phyloP scores from a whole-genome alignment of 345 rosid species.

The Populus simonii region DNA sequence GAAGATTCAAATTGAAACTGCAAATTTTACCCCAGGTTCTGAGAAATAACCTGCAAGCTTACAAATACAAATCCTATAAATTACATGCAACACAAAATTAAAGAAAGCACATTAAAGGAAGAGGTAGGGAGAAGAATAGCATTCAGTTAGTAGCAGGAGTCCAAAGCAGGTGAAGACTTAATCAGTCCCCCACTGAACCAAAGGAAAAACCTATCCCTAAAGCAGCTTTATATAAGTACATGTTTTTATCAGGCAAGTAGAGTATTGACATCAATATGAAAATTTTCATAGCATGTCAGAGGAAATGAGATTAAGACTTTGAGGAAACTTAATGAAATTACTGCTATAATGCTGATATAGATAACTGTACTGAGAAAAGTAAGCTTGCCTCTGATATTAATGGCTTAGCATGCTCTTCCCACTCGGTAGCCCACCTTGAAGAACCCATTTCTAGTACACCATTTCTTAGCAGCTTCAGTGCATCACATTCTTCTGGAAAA shows the following conservation, averaged over 20 bases:
- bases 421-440: constrained; percentile 78
- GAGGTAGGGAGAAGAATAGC: not conserved
- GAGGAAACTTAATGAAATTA: not conserved
- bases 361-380: not conserved
- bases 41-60: constrained; percentile 23
- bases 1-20: not conserved
- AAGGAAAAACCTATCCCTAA: not conserved
- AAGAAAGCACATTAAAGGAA: not conserved
- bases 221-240: not conserved
- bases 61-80: not conserved
- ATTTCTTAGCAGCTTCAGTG: constrained; percentile 53
- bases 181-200: no score
- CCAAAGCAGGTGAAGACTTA: no score
- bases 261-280: not conserved
- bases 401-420: constrained; percentile 93
- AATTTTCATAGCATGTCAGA: not conserved
- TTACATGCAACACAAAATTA: not conserved
- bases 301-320: not conserved
- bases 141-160: no score
- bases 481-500: constrained; percentile 64
- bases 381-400: constrained; percentile 35
- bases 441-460: constrained; percentile 69
- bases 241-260: not conserved
- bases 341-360: not conserved
- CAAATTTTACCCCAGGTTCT: not conserved